phyloP scores from a whole-genome alignment of 2,329 filamentous ascomycete species.

The Penicillium sp. region DNA sequence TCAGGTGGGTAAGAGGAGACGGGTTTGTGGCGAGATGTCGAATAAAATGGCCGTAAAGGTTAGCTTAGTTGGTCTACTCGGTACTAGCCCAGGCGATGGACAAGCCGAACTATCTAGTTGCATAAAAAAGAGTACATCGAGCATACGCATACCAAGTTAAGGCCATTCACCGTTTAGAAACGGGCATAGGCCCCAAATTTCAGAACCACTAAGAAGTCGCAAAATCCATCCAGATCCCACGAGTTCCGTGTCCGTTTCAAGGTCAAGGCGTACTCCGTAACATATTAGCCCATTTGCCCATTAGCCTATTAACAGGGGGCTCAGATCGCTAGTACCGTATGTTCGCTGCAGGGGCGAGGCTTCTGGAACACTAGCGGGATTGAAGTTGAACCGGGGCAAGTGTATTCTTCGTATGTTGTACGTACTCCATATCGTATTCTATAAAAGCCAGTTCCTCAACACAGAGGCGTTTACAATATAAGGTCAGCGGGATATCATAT shows the following conservation, averaged over 20 bases:
- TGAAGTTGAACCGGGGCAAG: not conserved
- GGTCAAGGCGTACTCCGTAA: not conserved
- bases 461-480: not conserved
- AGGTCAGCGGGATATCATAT: not conserved
- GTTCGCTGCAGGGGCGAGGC: slow-evolving; percentile 1
- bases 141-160: not conserved
- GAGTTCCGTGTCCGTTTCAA: not conserved
- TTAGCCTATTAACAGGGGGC: not conserved
- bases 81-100: not conserved
- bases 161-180: not conserved
- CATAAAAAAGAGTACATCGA: not conserved
- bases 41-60: not conserved
- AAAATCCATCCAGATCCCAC: not conserved
- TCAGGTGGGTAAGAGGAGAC: not conserved
- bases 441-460: not conserved
- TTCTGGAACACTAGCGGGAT: slow-evolving; percentile 3
- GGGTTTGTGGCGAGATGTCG: not conserved
- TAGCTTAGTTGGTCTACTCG: not conserved
- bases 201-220: not conserved
- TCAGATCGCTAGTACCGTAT: not conserved
- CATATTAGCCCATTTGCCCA: not conserved
- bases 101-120: not conserved
- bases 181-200: not conserved
- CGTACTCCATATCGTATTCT: not conserved
- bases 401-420: not conserved